These are phyloP conservation scores for Salix suchowensis DNA, from an alignment of 345 rosid genomes.

Conservation along the genomic window DNA sequence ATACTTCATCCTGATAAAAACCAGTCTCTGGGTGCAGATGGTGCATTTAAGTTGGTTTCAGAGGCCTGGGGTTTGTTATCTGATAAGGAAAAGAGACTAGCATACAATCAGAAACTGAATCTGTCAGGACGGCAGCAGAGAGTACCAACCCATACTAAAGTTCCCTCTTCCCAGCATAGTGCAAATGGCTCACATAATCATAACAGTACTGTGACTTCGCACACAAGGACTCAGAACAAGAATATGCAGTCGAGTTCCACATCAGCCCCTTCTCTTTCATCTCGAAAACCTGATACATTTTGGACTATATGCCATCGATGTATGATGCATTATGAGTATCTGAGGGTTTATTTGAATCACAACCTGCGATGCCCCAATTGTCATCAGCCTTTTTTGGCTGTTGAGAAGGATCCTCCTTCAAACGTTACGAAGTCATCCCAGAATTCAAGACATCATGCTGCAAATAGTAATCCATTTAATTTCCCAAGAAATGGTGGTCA, in stretches of 20 bases:
- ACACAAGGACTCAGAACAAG: conserved; percentile 25
- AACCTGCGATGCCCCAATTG: conserved; percentile 80
- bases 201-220: conserved; percentile 25
- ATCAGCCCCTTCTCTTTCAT: conserved; percentile 22
- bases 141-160: conserved; percentile 26
- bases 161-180: conserved; percentile 32
- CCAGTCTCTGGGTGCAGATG: conserved; percentile 44
- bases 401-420: conserved; percentile 67
- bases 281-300: conserved; percentile 51
- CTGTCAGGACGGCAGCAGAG: conserved; percentile 28
- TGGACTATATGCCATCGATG: conserved; percentile 83
- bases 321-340: conserved; percentile 74
- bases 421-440: conserved; percentile 41
- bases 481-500: conserved; percentile 22
- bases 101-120: conserved; percentile 58
- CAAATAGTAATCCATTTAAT: conserved; percentile 24
- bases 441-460: conserved; percentile 31
- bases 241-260: conserved; percentile 18
- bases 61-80: conserved; percentile 45
- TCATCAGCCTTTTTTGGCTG: conserved; percentile 56
- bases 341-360: conserved; percentile 68
- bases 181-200: conserved; percentile 45
- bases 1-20: conserved; percentile 48
- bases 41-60: conserved; percentile 37
- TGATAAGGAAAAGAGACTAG: conserved; percentile 28